Evolutionary conservation across 331 rosid genomes (phyloP).

Genomic region (Cydonia oblonga): DNA sequence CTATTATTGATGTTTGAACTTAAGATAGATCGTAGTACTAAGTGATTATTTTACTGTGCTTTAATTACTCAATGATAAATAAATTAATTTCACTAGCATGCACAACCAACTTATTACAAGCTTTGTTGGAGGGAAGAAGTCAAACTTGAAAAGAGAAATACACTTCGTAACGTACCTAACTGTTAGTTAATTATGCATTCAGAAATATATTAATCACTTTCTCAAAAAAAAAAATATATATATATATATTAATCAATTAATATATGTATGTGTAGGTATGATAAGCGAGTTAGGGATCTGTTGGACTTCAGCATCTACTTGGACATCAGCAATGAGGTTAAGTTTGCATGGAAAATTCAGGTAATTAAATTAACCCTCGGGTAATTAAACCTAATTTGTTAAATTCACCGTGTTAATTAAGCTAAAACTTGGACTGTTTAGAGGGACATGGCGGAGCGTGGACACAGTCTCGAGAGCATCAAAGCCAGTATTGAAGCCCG

Average conservation of each 20-base stretch:
- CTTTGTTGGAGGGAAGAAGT: not conserved
- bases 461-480: conserved; percentile 98
- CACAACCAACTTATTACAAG: not conserved
- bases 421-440: conserved; percentile 14
- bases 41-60: too few relatives aligned
- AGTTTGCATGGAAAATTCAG: conserved; percentile 99
- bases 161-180: not conserved
- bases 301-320: conserved; percentile 96
- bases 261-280: conserved; percentile 41
- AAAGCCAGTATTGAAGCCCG: conserved; percentile 98
- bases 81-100: not conserved
- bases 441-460: conserved; percentile 99
- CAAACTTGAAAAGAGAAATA: too few relatives aligned
- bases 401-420: conserved; percentile 7
- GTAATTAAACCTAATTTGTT: not conserved
- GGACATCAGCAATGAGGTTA: conserved; percentile 97
- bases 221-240: too few relatives aligned
- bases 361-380: conserved; percentile 13
- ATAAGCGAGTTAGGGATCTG: conserved; percentile 76
- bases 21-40: too few relatives aligned
- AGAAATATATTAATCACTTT: too few relatives aligned
- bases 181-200: not conserved
- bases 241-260: not conserved
- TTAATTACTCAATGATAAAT: not conserved
- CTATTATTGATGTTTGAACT: rapidly evolving